Percentiles rank a stretch among this genome's conserved stretches.
phyloP scores from a whole-genome alignment of 352 stramenopile genomes.

The Phytophthora citricola region DNA sequence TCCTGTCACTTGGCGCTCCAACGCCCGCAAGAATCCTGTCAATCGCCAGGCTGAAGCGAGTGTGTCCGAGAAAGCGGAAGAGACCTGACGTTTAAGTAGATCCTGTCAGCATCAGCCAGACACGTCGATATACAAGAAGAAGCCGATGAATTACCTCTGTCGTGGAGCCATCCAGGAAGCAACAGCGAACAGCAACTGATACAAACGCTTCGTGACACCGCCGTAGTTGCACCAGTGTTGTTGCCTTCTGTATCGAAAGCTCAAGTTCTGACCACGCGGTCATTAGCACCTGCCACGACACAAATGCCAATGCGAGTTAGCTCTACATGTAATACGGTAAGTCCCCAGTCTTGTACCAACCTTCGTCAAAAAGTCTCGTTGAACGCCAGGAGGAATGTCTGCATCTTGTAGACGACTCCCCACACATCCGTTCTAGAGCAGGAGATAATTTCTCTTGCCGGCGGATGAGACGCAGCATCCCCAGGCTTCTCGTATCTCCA shows the following conservation, averaged over 20 bases:
- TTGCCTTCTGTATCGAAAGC: constrained; percentile 15
- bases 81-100: constrained; percentile 33
- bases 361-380: constrained; percentile 57
- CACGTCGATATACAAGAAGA: not conserved
- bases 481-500: constrained; percentile 56
- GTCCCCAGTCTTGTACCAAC: constrained; percentile 15
- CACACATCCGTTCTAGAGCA: constrained; percentile 34
- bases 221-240: constrained; percentile 40
- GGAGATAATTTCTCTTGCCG: constrained; percentile 14
- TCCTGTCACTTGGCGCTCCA: constrained; percentile 35
- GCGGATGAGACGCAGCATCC: constrained; percentile 37
- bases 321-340: not conserved
- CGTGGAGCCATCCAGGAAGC: constrained; percentile 45
- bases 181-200: constrained; percentile 36
- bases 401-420: constrained; percentile 50
- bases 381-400: constrained; percentile 49
- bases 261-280: constrained; percentile 46
- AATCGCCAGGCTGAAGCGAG: constrained; percentile 42
- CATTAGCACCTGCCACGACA: constrained; percentile 46
- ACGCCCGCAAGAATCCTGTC: constrained; percentile 37
- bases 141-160: constrained; percentile 25
- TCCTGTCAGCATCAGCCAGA: constrained; percentile 8
- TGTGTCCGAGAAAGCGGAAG: constrained; percentile 30
- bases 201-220: constrained; percentile 49
- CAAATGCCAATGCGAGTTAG: constrained; percentile 1